A percentile compares a stretch with the other conserved stretches of the same genome.
These are phyloP conservation scores for Metarhizium robertsii DNA, from an alignment of 2,329 filamentous ascomycete species.

Conservation along the genomic window DNA sequence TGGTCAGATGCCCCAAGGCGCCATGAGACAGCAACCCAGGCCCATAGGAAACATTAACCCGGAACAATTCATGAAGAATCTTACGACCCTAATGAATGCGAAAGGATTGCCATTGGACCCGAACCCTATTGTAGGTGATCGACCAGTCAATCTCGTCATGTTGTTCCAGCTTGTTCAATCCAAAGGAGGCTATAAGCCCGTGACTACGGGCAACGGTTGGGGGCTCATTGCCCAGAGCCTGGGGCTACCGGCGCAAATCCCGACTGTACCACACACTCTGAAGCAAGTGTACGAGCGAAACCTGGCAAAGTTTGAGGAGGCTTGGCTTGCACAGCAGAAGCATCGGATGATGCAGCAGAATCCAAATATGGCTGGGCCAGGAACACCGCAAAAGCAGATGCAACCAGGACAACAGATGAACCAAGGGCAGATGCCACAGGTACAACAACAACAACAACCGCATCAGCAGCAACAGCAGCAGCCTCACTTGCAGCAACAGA, in stretches of 20 bases:
- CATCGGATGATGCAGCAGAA: constrained; percentile 41
- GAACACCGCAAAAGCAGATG: constrained; percentile 25
- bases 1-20: constrained; percentile 43
- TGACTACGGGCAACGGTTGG: constrained; percentile 66
- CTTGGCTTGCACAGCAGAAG: constrained; percentile 48
- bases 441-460: constrained; percentile 16
- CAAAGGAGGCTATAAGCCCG: constrained; percentile 69
- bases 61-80: constrained; percentile 65
- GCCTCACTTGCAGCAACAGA: constrained; percentile 25
- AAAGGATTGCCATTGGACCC: constrained; percentile 65
- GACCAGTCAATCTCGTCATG: constrained; percentile 63
- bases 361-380: constrained; percentile 8
- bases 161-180: constrained; percentile 67
- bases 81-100: constrained; percentile 68
- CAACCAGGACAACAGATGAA: constrained; percentile 26
- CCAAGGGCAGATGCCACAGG: constrained; percentile 22
- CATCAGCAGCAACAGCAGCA: too few relatives aligned
- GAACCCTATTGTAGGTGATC: constrained; percentile 64
- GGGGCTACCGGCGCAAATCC: constrained; percentile 54
- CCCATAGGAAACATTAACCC: constrained; percentile 39
- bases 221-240: constrained; percentile 57
- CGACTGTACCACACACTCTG: constrained; percentile 59
- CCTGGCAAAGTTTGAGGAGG: constrained; percentile 66
- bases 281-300: constrained; percentile 68
- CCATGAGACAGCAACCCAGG: constrained; percentile 41